Evolutionary conservation across 2,329 filamentous ascomycete genomes (phyloP), one percentile per base, ranked within the genome.

Genomic region (Colletotrichum musae): DNA sequence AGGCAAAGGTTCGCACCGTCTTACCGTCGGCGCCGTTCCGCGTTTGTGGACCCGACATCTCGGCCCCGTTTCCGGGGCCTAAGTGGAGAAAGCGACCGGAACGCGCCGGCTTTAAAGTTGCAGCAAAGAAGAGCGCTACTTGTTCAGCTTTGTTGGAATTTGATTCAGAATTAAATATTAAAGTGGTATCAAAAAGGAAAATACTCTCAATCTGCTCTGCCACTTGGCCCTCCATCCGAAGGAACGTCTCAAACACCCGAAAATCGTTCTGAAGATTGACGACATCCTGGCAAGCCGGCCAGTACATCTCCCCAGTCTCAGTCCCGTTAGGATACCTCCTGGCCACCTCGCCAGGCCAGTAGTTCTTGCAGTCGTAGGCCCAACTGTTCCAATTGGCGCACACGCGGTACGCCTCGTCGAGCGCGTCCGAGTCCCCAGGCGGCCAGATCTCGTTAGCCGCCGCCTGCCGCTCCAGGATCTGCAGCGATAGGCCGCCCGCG

Each of bases 401-500:
- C 16, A 68, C 39, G 0, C 26, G 7, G 15, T 68, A 39, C 12
- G 60, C 65, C 16, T 39, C 41, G 13, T 53, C 48, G 0, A 68
- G 39, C 5, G 53, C 60, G 1, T 5, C 15, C 13, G 65, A 68
- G 36, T 52, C 10, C 1, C 60, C 65, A 18, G 65, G 36, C 5
- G 51, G 58, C 64, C 64, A 63, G 12, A 67, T 48, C 4, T 15
- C 28, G 21, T 64, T 68, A 9, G 60, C 53, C 2, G 39, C 60
- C 15, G 36, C 16, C 28, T 68, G 60, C 6, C 60, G 48, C 28
- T 68, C 60, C 54, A 65, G 52, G 4, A 59, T 59, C 15, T 68
- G 61, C 15, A 64, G n/a, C 9, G 60, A 68, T 13, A 68, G 60
- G 3, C 65, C 60, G 3, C 52, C 47, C 4, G 80, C 82, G 0